These are phyloP conservation scores for Coemansia sp. DNA, from an alignment of 192 early-diverging fungal species.

Conservation along the genomic window DNA sequence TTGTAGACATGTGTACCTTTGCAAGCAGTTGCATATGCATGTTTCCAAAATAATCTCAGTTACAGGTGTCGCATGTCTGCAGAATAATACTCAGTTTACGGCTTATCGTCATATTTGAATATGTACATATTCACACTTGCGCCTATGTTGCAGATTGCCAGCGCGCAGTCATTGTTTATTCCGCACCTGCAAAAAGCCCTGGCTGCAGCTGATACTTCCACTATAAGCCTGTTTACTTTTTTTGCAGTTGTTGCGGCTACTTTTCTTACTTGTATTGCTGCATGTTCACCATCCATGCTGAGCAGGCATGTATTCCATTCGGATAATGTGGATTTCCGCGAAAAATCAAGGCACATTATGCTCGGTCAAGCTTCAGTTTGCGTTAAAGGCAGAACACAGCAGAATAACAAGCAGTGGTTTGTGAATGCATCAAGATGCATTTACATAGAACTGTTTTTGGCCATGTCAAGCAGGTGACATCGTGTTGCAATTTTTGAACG, in stretches of 20 bases:
- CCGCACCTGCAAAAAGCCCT: background rate
- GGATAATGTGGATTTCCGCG: background rate
- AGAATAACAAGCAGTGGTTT: background rate
- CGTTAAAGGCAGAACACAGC: background rate
- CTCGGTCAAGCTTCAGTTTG: too few relatives aligned
- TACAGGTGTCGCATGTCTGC: constrained; percentile 7
- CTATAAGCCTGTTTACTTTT: background rate
- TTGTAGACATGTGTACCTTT: constrained; percentile 3
- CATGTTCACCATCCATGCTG: background rate
- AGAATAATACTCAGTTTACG: background rate
- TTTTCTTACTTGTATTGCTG: background rate
- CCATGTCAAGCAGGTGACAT: too few relatives aligned
- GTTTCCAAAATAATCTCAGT: background rate
- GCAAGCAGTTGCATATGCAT: constrained; percentile 1
- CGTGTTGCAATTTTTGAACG: background rate
- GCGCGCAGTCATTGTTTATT: background rate
- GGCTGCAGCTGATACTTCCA: background rate
- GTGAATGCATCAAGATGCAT: background rate
- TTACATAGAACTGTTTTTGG: background rate
- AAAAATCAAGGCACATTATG: background rate
- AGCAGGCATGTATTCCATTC: background rate
- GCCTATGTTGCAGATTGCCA: background rate
- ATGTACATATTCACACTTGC: background rate
- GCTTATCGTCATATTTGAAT: background rate
- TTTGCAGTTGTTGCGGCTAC: background rate